Conservation (phyloP, 345 rosid species). For the Gossypium australe region DNA sequence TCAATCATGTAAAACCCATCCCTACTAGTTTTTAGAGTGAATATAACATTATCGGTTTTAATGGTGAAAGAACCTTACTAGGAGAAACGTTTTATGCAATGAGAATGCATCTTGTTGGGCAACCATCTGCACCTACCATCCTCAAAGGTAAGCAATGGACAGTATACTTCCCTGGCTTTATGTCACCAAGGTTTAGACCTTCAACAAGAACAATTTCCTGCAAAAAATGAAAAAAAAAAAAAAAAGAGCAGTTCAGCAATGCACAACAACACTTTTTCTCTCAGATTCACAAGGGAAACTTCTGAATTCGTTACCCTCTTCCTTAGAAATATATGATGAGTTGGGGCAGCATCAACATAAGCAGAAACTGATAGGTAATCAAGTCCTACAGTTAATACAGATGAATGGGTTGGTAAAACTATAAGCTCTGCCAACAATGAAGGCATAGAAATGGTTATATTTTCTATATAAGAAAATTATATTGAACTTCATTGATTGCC, state of each 20-base stretch:
- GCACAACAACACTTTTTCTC: not conserved
- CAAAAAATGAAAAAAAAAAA: too few species aligned
- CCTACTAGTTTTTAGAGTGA: too few species aligned
- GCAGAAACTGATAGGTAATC: conserved; percentile 38
- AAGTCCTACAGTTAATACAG: conserved; percentile 23
- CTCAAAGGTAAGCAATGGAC: conserved; percentile 14
- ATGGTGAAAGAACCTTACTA: not conserved
- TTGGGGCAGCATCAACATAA: conserved; percentile 14
- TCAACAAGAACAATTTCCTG: conserved; percentile 11
- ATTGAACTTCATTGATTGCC: not conserved
- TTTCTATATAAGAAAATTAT: not conserved
- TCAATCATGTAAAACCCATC: too few species aligned
- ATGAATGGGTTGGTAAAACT: not conserved
- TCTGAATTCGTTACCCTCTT: conserved; percentile 17
- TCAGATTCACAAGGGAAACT: not conserved
- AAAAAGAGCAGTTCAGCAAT: too few species aligned
- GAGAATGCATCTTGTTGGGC: conserved; percentile 16
- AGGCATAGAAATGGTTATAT: not conserved
- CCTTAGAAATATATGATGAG: conserved; percentile 20
- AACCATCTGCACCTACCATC: conserved; percentile 13
- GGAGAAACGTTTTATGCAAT: not conserved
- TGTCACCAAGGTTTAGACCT: conserved; percentile 16
- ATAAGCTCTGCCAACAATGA: not conserved
- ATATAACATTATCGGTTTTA: not conserved
- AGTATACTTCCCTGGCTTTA: conserved; percentile 4